phyloP scores from a whole-genome alignment of 1,139 yeast genomes.

The Geotrichum klebahnii region DNA sequence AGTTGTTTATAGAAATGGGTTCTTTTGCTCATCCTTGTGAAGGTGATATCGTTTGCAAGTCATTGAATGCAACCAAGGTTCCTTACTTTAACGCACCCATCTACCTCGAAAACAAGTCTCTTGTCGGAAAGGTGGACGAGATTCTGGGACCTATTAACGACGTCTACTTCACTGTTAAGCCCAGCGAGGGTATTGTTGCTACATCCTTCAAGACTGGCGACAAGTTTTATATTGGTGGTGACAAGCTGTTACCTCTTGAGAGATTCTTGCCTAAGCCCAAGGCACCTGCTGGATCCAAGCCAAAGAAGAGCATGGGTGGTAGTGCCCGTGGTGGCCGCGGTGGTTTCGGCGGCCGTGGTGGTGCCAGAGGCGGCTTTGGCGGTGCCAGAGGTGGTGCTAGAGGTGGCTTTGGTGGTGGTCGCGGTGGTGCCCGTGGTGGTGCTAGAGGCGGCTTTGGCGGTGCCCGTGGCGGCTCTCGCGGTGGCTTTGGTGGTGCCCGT shows the following conservation, averaged over 20 bases:
- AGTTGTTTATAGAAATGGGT: conserved; percentile 79
- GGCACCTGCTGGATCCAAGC: conserved; percentile 65
- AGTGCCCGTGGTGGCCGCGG: conserved; percentile 49
- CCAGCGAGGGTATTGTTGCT: conserved; percentile 94
- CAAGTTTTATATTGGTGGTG: conserved; percentile 91
- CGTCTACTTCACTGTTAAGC: conserved; percentile 92
- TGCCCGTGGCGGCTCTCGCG: conserved; percentile 44
- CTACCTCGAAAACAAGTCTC: conserved; percentile 85
- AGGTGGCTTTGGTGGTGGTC: conserved; percentile 42
- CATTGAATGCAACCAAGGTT: conserved; percentile 76
- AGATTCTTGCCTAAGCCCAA: conserved; percentile 93
- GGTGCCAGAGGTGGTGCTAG: conserved; percentile 41
- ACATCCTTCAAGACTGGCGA: conserved; percentile 91
- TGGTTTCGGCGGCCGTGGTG: conserved; percentile 47
- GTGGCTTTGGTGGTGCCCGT: conserved; percentile 39
- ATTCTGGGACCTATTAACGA: conserved; percentile 96
- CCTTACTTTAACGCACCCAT: conserved; percentile 99
- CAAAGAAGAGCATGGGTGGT: conserved; percentile 54
- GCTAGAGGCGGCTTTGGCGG: conserved; percentile 42
- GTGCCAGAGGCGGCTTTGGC: conserved; percentile 45
- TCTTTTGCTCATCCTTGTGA: conserved; percentile 87
- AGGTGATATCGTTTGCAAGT: conserved; percentile 95
- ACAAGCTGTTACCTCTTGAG: conserved; percentile 90
- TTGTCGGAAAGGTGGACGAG: conserved; percentile 96
- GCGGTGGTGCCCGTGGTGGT: conserved; percentile 51